Base-by-base conservation (phyloP, 2,329 filamentous ascomycete genomes). In the Neonectria sp. region DNA sequence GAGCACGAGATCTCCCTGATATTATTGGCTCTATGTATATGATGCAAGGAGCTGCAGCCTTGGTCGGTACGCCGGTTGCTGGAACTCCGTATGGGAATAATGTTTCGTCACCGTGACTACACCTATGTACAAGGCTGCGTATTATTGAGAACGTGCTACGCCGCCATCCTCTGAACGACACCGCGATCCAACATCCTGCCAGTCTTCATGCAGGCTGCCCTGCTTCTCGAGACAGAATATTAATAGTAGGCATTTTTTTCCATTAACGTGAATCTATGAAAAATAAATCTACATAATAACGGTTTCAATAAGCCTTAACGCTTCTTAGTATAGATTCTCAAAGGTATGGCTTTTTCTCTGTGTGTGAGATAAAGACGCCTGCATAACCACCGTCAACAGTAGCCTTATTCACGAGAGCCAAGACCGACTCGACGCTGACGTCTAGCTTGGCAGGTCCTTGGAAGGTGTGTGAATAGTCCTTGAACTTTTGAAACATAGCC, bases 311-410 rank as follows among this genome's bases (percentile, higher is more conserved):
- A 52, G 48, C 48, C 48, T 52, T 52, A 52, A 52, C 48, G 48
- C 27, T 52, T 52, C 48, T 52, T 52, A 31, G 24, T 52, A 52
- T 52, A 52, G 48, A 52, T 52, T 52, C 48, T 63, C 58, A 60
- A 52, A 60, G 45, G 45, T 48, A 60, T 48, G 48, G 45, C 58
- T 60, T 60, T 21, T 52, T 60, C 25, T 48, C 58, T 52, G 48
- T 37, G 59, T 62, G 59, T 27, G 59, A 62, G 9, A 62, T 24
- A 35, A 55, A 62, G 15, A 27, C 35, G 21, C 59, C 59, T 46
- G 31, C 59, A 46, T 55, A 35, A 17, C 59, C 59, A 33, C 12
- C 51, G 17, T 45, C 49, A 13, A 55, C 25, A 35, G 24, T 46
- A n/a, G 59, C 37, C 51, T 62, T 62, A 21, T 62, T 46, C 15